phyloP scores from a whole-genome alignment of 441 rosid species.

The Mallotus japonicus region DNA sequence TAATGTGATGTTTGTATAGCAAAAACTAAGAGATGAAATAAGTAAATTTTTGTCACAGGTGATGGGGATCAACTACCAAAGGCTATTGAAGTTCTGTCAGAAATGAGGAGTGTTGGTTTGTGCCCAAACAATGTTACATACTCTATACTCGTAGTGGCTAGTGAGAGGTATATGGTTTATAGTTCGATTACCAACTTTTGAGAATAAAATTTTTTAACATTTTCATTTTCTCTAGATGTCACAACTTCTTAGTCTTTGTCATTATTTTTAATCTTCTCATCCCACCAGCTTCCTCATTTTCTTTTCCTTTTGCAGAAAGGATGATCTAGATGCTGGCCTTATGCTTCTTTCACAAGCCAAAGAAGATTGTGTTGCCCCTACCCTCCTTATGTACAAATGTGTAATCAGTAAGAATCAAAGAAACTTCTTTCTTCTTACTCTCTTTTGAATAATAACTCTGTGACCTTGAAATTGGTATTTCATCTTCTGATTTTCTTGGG shows the following conservation, averaged over 20 bases:
- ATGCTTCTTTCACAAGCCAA: slow-evolving; percentile 70
- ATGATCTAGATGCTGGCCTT: slow-evolving; percentile 68
- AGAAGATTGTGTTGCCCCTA: slow-evolving; percentile 58
- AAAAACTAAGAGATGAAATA: slow-evolving; percentile 25
- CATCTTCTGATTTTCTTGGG: not conserved
- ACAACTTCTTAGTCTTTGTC: slow-evolving; percentile 9
- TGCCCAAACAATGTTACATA: slow-evolving; percentile 72
- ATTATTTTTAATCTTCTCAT: slow-evolving; percentile 9
- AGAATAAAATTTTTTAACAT: not conserved
- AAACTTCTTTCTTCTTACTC: not conserved
- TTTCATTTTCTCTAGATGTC: slow-evolving; percentile 19
- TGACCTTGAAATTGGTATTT: not conserved
- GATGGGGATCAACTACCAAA: slow-evolving; percentile 74
- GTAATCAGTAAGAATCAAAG: slow-evolving; percentile 58
- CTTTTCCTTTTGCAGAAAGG: slow-evolving; percentile 49
- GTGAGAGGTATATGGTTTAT: slow-evolving; percentile 58
- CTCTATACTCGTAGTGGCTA: slow-evolving; percentile 73
- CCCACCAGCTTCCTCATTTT: not conserved
- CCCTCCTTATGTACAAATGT: slow-evolving; percentile 63
- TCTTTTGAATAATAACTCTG: not conserved
- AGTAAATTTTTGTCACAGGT: slow-evolving; percentile 45
- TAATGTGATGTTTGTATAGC: slow-evolving; percentile 1
- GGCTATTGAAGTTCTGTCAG: slow-evolving; percentile 72
- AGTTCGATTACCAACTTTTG: slow-evolving; percentile 12
- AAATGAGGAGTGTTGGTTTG: slow-evolving; percentile 62